phyloP scores from a whole-genome alignment of 2,329 filamentous ascomycete genomes.

The Calonectria crousiana region DNA sequence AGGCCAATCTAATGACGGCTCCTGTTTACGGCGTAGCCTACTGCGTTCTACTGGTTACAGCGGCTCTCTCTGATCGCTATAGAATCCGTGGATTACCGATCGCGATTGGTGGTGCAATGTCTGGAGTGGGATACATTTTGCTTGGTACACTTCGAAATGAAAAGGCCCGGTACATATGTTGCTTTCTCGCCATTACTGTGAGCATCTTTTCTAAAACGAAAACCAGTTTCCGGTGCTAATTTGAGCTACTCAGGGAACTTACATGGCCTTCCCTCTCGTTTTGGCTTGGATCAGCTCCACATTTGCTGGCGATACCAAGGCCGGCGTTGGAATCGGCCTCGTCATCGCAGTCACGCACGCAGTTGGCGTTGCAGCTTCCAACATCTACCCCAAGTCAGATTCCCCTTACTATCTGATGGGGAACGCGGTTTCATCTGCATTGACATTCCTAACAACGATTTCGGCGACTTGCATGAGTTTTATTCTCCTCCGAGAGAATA shows the following conservation, averaged over 20 bases:
- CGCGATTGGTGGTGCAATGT: constrained; percentile 21
- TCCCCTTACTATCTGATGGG: constrained; percentile 31
- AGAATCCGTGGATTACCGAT: constrained; percentile 24
- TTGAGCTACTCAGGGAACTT: constrained; percentile 14
- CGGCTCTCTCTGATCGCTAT: constrained; percentile 23
- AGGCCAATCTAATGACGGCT: constrained; percentile 31
- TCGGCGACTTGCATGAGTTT: constrained; percentile 28
- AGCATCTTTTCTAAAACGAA: background rate
- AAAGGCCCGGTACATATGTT: constrained; percentile 19
- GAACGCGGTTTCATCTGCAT: constrained; percentile 27
- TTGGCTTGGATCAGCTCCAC: constrained; percentile 33
- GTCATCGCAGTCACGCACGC: constrained; percentile 34
- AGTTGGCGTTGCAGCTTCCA: constrained; percentile 31
- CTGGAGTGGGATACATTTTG: constrained; percentile 29
- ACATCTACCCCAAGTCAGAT: constrained; percentile 30
- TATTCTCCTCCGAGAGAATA: constrained; percentile 26
- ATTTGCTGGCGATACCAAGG: constrained; percentile 34
- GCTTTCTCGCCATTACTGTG: constrained; percentile 30
- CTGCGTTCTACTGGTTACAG: constrained; percentile 19
- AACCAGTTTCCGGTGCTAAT: background rate
- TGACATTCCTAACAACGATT: constrained; percentile 21
- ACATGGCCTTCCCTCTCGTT: constrained; percentile 35
- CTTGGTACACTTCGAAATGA: constrained; percentile 23
- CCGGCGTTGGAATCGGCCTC: constrained; percentile 32
- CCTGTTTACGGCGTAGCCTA: constrained; percentile 28